Percentiles rank a stretch among this genome's conserved stretches.
phyloP scores from a whole-genome alignment of 1,284 basidiomycete species.

The Xerocomus cyaneibrunnescens region DNA sequence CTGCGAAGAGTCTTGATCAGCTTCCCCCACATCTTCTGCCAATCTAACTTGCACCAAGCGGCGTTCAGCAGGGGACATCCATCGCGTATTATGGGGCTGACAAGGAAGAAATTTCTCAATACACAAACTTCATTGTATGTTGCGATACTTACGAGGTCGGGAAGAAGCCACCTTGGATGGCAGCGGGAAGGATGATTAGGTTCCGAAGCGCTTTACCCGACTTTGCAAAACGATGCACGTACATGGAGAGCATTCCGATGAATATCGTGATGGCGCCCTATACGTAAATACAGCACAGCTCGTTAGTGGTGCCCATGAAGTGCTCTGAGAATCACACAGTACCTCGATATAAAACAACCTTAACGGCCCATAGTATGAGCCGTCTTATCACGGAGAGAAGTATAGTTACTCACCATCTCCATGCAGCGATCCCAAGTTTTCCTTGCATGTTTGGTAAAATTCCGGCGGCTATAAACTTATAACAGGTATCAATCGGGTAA shows the following conservation, averaged over 20 bases:
- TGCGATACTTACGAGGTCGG: slow-evolving; percentile 1
- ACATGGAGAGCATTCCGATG: slow-evolving; percentile 57
- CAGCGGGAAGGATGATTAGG: not conserved
- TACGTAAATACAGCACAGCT: not conserved
- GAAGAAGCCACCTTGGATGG: slow-evolving; percentile 44
- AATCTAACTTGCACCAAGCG: slow-evolving; percentile 3
- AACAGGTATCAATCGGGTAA: not conserved
- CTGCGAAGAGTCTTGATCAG: slow-evolving; percentile 32
- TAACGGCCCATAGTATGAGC: not conserved
- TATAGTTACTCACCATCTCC: slow-evolving; percentile 55
- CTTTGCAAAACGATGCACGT: slow-evolving; percentile 15
- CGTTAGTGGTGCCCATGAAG: not conserved
- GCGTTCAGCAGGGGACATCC: slow-evolving; percentile 7
- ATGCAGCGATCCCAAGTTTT: slow-evolving; percentile 62
- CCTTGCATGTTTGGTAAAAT: slow-evolving; percentile 72
- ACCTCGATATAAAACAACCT: slow-evolving; percentile 67
- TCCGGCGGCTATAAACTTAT: slow-evolving; percentile 63
- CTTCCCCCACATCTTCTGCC: slow-evolving; percentile 5
- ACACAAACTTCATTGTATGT: not conserved
- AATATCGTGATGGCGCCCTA: slow-evolving; percentile 58
- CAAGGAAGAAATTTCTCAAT: not conserved
- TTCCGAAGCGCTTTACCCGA: not conserved
- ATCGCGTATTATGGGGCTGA: slow-evolving; percentile 8
- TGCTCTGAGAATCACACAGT: not conserved
- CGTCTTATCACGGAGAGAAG: not conserved